Evolutionary conservation across 2,329 filamentous ascomycete species (phyloP).

Genomic region (Aaosphaeria pasadenensis): DNA sequence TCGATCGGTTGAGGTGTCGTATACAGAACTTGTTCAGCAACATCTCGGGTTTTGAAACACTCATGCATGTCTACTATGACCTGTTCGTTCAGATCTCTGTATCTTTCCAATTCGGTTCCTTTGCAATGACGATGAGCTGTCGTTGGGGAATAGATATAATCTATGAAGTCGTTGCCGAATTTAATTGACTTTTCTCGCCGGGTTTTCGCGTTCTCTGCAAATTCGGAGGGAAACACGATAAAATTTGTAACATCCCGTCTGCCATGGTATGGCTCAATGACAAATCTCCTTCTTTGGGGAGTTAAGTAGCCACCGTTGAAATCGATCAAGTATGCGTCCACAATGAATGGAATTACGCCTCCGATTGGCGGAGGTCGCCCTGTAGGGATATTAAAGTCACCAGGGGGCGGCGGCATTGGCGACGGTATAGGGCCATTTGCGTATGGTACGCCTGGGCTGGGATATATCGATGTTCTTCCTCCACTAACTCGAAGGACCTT

Average conservation of each 20-base stretch:
- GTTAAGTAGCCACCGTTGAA: constrained; percentile 1
- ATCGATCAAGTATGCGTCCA: constrained; percentile 4
- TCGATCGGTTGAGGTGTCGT: not conserved
- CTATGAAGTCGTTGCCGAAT: constrained; percentile 1
- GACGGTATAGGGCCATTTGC: not conserved
- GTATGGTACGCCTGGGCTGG: not conserved
- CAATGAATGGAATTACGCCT: constrained; percentile 1
- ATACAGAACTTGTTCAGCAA: not conserved
- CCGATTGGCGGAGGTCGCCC: not conserved
- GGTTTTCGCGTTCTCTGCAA: not conserved
- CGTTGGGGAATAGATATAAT: not conserved
- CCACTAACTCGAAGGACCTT: not conserved
- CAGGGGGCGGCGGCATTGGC: not conserved
- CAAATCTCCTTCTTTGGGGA: not conserved
- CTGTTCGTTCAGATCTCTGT: constrained; percentile 2
- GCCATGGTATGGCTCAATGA: constrained; percentile 22
- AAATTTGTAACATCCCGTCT: constrained; percentile 38
- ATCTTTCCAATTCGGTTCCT: not conserved
- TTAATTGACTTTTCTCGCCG: not conserved
- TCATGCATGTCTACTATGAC: constrained; percentile 2
- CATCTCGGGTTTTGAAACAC: not conserved
- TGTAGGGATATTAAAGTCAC: not conserved
- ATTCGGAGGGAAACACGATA: constrained; percentile 36
- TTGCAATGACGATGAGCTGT: not conserved
- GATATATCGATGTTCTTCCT: not conserved